Base-by-base conservation (phyloP, 345 rosid genomes). In the Arabidopsis arenosa region DNA sequence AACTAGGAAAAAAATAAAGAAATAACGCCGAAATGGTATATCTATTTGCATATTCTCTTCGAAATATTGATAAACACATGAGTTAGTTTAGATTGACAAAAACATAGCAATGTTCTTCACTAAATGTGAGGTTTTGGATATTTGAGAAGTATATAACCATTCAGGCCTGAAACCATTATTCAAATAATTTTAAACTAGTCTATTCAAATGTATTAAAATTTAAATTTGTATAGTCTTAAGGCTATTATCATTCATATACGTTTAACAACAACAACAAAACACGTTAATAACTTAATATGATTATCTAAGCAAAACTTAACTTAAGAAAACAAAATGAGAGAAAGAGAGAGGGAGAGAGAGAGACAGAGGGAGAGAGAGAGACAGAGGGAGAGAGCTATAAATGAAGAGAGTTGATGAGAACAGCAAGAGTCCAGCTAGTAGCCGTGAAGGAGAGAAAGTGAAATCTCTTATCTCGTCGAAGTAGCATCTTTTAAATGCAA, bases 351-450 rank as follows among this genome's bases (percentile, higher is more conserved):
- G 54, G 5, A 65, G 45, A 43, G 35, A 63, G 4, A 63, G 41
- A 45, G 32, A 55, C 5, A 59, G 44, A 59, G 39, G 14, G 73
- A 0, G 56, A 35, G 35, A 63, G 4, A 63, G 41, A 45, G 32
- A 55, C 5, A 59, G 44, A 59, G 39, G 14, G 73, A 0, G 56
- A 35, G 36, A 4, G 53, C 44, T 62, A 75, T 75, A 48, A 75
- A 75, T 75, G 48, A 69, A 30, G 68, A 30, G 63, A 60, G 74
- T 59, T 66, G 60, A 59, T 71, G 81, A 72, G 73, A 72, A 65
- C 81, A 78, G 81, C 76, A 58, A 78, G 81, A 78, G 12, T 78
- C 72, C 81, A 78, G 81, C 81, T 78, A 78, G 37, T 48, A 72
- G 73, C 73, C 44, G 72, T 63, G 61, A 77, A 63, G 75, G 66